These are phyloP conservation scores for Cardamine chenopodiifolia DNA, from an alignment of 345 rosid genomes.

Conservation along the genomic window DNA sequence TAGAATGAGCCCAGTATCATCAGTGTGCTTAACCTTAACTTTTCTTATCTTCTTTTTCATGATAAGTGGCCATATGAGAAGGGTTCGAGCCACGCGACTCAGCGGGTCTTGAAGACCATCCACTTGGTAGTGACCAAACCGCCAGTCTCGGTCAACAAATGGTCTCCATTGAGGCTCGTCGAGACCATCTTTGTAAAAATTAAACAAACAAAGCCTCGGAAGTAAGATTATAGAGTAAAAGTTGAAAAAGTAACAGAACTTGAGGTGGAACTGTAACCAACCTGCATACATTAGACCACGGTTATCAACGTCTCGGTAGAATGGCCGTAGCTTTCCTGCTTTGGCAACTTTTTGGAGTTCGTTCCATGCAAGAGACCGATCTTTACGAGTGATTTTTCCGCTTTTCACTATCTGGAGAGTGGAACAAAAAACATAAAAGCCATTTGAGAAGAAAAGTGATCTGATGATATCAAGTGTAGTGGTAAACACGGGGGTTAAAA, in stretches of 20 bases:
- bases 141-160: conserved; percentile 74
- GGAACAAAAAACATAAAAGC: background rate
- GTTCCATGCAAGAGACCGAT: conserved; percentile 70
- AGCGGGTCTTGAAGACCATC: conserved; percentile 95
- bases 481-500: background rate
- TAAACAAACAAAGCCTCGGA: background rate
- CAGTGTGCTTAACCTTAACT: conserved; percentile 42
- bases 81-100: conserved; percentile 57
- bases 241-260: background rate
- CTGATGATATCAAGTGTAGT: conserved; percentile 20
- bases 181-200: conserved; percentile 66
- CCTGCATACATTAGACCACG: conserved; percentile 94
- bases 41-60: conserved; percentile 50
- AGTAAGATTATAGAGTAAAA: conserved; percentile 16
- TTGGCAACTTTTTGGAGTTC: conserved; percentile 72
- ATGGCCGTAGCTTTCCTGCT: conserved; percentile 65
- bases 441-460: conserved; percentile 26
- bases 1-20: conserved; percentile 54
- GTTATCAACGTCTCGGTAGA: conserved; percentile 73
- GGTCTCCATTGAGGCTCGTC: conserved; percentile 69
- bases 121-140: conserved; percentile 93
- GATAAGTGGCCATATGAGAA: conserved; percentile 53
- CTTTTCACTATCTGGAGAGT: conserved; percentile 63
- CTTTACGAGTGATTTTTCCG: conserved; percentile 66
- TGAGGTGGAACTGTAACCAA: conserved; percentile 38